A percentile compares a stretch with the other conserved stretches of the same genome.
phyloP scores from a whole-genome alignment of 2,329 filamentous ascomycete species.

The Cercospora berteroae region DNA sequence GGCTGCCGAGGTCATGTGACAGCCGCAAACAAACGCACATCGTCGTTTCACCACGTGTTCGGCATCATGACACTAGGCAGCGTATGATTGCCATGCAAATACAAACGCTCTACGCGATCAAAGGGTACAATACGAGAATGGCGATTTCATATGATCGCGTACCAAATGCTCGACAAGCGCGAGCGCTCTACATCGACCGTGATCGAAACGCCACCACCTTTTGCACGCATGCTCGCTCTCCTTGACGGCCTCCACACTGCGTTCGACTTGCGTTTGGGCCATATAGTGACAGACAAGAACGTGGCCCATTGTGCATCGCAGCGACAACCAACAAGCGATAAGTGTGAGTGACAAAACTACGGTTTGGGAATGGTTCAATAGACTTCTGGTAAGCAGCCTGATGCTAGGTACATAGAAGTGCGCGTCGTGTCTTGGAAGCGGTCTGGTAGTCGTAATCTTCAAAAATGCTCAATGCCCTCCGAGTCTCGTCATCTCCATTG shows the following conservation, averaged over 20 bases:
- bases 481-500: constrained; percentile 28
- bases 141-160: neutral
- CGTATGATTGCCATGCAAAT: neutral
- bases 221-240: neutral
- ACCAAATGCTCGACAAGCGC: neutral
- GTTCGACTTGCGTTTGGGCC: neutral
- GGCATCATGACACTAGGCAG: neutral
- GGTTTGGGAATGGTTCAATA: neutral
- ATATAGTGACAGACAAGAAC: neutral
- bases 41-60: neutral
- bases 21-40: constrained; percentile 9
- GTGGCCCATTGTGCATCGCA: neutral
- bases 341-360: neutral
- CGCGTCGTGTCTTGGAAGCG: neutral
- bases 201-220: neutral
- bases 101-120: neutral
- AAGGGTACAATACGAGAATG: neutral
- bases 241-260: neutral
- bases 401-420: neutral
- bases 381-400: neutral
- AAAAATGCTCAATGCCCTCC: neutral
- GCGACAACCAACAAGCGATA: neutral
- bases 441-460: neutral
- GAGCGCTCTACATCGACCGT: neutral
- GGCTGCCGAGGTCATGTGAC: constrained; percentile 1